Conservation (phyloP, 495 filamentous ascomycete genomes). For the Lineolata rhizophorae region DNA sequence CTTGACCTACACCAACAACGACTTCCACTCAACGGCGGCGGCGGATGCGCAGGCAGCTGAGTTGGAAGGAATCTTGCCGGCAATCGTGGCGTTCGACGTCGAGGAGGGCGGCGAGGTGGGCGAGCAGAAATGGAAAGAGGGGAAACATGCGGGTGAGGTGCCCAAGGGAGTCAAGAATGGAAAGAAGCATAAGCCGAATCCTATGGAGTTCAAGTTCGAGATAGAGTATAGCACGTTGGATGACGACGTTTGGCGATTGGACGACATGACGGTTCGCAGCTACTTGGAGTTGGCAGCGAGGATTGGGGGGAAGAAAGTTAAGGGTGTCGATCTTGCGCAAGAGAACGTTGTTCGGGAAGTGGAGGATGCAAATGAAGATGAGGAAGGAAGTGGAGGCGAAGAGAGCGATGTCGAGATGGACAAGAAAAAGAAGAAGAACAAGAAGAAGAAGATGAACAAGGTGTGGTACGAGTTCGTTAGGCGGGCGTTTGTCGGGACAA, state of each 20-base stretch:
- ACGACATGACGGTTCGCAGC: conserved; percentile 69
- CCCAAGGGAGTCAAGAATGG: conserved; percentile 13
- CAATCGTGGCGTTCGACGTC: neutral
- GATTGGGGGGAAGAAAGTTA: conserved; percentile 34
- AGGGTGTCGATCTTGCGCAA: neutral
- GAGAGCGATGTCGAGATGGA: conserved; percentile 13
- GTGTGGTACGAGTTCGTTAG: conserved; percentile 56
- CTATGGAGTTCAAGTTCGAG: conserved; percentile 48
- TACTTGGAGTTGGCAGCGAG: conserved; percentile 55
- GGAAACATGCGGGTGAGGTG: conserved; percentile 19
- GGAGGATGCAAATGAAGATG: conserved; percentile 4
- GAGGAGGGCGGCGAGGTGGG: conserved; percentile 13
- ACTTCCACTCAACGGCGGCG: conserved; percentile 24
- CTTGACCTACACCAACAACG: conserved; percentile 64
- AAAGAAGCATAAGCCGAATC: conserved; percentile 23
- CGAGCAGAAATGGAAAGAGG: conserved; percentile 32
- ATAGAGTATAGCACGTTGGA: conserved; percentile 68
- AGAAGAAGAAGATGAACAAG: conserved; percentile 27
- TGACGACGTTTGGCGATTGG: conserved; percentile 52
- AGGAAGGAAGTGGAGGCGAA: conserved; percentile 7
- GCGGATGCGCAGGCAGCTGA: neutral
- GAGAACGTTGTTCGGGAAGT: conserved; percentile 7
- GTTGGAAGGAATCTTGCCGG: neutral
- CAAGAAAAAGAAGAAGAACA: conserved; percentile 22
- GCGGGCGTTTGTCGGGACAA: conserved; percentile 59